A percentile compares a stretch with the other conserved stretches of the same genome.
Conservation (phyloP, 2,329 filamentous ascomycete genomes). For the Trichoderma gracile region DNA sequence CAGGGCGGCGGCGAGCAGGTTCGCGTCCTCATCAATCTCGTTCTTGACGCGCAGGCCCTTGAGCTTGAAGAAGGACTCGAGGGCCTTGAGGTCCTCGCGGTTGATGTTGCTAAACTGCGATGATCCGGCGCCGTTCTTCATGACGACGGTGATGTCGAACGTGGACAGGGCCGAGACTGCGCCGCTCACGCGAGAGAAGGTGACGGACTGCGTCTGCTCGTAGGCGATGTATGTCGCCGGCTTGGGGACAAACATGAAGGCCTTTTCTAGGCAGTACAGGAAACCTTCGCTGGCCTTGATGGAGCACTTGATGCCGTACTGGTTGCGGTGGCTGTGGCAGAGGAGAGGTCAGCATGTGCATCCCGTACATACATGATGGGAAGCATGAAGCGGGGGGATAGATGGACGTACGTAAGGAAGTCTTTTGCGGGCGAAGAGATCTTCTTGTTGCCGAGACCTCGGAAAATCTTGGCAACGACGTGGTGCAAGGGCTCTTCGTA, state of each 20-base stretch:
- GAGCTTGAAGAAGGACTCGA: constrained; percentile 97
- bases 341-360: neutral
- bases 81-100: constrained; percentile 90
- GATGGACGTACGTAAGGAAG: constrained; percentile 68
- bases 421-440: constrained; percentile 91
- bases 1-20: constrained; percentile 75
- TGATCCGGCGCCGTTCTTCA: constrained; percentile 84
- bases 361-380: too few relatives aligned
- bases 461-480: constrained; percentile 94
- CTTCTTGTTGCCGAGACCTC: constrained; percentile 91
- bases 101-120: constrained; percentile 99
- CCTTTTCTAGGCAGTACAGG: constrained; percentile 95
- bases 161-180: constrained; percentile 92
- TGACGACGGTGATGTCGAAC: constrained; percentile 91
- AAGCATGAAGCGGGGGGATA: neutral
- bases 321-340: constrained; percentile 71
- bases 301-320: constrained; percentile 97
- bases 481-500: constrained; percentile 94
- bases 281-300: constrained; percentile 99
- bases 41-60: constrained; percentile 97
- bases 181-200: constrained; percentile 92
- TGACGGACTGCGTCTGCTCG: constrained; percentile 87
- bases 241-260: constrained; percentile 98
- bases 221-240: constrained; percentile 96
- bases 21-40: constrained; percentile 93